Evolutionary conservation across 192 early-diverging fungal species (phyloP).

Genomic region (Rhizophlyctis rosea): DNA sequence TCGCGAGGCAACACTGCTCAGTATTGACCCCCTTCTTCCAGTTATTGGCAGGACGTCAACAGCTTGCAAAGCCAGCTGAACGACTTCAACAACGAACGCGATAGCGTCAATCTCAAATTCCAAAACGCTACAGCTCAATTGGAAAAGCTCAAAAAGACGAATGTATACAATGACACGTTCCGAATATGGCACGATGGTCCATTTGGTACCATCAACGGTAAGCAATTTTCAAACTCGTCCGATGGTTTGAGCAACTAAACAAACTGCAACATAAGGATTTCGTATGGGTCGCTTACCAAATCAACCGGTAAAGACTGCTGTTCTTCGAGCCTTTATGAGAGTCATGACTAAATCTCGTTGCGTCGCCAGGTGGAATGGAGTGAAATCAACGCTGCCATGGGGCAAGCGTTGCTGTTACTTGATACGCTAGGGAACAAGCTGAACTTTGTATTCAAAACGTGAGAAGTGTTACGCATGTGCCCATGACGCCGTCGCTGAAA

Average conservation of each 20-base stretch:
- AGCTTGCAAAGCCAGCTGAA: constrained; percentile 61
- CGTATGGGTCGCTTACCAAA: constrained; percentile 76
- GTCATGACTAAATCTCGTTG: constrained; percentile 9
- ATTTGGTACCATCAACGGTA: constrained; percentile 89
- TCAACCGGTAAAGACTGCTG: constrained; percentile 51
- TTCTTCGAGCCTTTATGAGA: background rate
- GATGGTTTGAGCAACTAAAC: constrained; percentile 3
- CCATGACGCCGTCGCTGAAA: background rate
- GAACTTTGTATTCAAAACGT: constrained; percentile 76
- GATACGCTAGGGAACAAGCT: constrained; percentile 85
- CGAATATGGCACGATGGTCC: constrained; percentile 80
- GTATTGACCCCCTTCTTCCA: constrained; percentile 6
- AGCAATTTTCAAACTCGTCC: constrained; percentile 1
- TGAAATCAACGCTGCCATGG: constrained; percentile 97
- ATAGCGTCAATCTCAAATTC: constrained; percentile 74
- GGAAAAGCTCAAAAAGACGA: constrained; percentile 83
- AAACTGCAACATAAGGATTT: constrained; percentile 49
- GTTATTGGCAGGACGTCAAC: constrained; percentile 65
- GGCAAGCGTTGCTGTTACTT: constrained; percentile 80
- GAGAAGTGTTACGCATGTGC: constrained; percentile 1
- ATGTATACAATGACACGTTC: constrained; percentile 94
- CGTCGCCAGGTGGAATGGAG: constrained; percentile 76
- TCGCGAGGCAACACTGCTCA: background rate
- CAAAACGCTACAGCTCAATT: constrained; percentile 74
- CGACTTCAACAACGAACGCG: constrained; percentile 68